Percentiles rank a stretch among this genome's conserved stretches.
Evolutionary conservation across 108 stramenopile genomes (phyloP).

Genomic region (Skeletonema potamos): DNA sequence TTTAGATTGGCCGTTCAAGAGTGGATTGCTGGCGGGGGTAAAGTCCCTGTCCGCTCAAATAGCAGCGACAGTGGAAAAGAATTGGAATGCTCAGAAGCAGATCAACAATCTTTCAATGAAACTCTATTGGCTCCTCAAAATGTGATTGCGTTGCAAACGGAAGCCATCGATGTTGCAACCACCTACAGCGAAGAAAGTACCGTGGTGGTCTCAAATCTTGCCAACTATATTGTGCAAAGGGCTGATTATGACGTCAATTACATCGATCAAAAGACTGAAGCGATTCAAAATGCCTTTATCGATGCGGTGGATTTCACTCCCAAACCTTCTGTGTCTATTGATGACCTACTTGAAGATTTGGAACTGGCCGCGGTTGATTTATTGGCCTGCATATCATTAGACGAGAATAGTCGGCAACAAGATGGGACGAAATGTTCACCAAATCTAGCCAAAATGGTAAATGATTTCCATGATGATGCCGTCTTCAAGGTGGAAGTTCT

Average conservation of each 20-base stretch:
- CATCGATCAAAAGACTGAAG: slow-evolving; percentile 32
- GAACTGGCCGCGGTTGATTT: slow-evolving; percentile 18
- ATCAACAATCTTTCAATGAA: slow-evolving; percentile 28
- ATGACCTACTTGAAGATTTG: slow-evolving; percentile 25
- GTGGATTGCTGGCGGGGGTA: slow-evolving; percentile 33
- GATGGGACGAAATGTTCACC: slow-evolving; percentile 36
- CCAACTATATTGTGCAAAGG: slow-evolving; percentile 31
- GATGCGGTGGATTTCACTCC: slow-evolving; percentile 18
- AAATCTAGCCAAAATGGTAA: slow-evolving; percentile 32
- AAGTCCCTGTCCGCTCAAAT: slow-evolving; percentile 18
- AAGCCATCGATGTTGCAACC: slow-evolving; percentile 29
- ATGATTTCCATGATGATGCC: slow-evolving; percentile 33
- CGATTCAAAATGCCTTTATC: slow-evolving; percentile 24
- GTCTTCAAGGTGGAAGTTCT: slow-evolving; percentile 36
- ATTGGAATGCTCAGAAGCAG: slow-evolving; percentile 28
- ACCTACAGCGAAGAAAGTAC: slow-evolving; percentile 38
- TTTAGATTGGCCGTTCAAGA: slow-evolving; percentile 34
- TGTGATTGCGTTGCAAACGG: slow-evolving; percentile 42
- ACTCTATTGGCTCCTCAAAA: slow-evolving; percentile 36
- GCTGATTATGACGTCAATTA: slow-evolving; percentile 38
- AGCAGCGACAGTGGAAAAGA: not conserved
- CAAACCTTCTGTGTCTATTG: slow-evolving; percentile 18
- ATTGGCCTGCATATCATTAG: slow-evolving; percentile 40
- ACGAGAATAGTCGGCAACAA: slow-evolving; percentile 22
- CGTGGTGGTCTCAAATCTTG: slow-evolving; percentile 26